Base-by-base conservation (phyloP, 345 rosid genomes). In the Pelargonium nanum region DNA sequence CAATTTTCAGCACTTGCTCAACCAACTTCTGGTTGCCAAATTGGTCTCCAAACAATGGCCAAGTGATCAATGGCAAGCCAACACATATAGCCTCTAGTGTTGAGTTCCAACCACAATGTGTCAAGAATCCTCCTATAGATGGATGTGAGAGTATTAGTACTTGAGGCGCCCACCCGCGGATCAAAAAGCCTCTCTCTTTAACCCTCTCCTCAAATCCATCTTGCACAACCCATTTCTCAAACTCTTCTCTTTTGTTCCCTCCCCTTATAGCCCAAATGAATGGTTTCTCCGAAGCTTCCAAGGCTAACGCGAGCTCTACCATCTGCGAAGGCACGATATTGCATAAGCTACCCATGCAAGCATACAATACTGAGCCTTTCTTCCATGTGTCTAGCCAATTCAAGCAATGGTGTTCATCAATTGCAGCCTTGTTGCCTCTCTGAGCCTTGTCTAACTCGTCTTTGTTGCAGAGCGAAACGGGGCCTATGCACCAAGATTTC, bases 301-400 rank as follows among this genome's bases (percentile, higher is more conserved):
- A 59, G 8, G 78, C 90, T 26, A 78, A 21, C 0, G 81, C 83
- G 1, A 78, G 69, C 60, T 79, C 84, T 51, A 56, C 72, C 72
- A 79, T 44, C 19, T 79, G 83, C 3, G 53, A 13, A 13, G 51
- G 10, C 4, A 68, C 56, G 24, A 76, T 64, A 22, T 55, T 67
- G 44, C 69, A 59, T 1, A 76, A 26, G 66, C 80, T 81, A 24
- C 86, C 87, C 0, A 78, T 78, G 56, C 83, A 84, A 53, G 70
- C 80, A 48, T 81, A 84, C 0, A 81, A 5, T 4, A 84, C 80
- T 0, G 83, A 84, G 4, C 54, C 19, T 0, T 57, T 21, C 12
- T 51, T 57, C 48, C 56, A 53, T 19, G 69, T 64, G 34, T 81
- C 76, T 12, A 81, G 78, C 89, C 86, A 84, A 26, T 58, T 53